phyloP scores from a whole-genome alignment of 2,329 filamentous ascomycete genomes.

The Arthrobotrys iridis region DNA sequence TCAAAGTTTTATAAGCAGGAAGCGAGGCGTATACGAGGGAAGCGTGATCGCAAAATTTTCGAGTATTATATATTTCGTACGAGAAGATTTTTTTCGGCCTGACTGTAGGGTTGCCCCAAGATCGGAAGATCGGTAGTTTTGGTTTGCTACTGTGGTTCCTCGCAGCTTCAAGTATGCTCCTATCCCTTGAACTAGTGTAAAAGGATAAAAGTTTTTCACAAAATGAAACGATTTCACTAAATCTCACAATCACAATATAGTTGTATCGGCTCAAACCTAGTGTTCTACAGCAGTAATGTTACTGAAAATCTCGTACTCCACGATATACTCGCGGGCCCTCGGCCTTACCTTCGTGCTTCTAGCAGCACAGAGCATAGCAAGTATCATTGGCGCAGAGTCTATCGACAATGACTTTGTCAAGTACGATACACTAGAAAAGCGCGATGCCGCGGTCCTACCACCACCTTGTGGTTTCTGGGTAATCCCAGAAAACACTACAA shows the following conservation, averaged over 20 bases:
- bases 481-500: slow-evolving; percentile 18
- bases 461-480: slow-evolving; percentile 23
- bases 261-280: background rate
- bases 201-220: background rate
- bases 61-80: too few relatives aligned
- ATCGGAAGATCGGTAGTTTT: too few relatives aligned
- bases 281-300: too few relatives aligned
- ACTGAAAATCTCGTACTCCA: background rate
- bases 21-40: too few relatives aligned
- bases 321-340: background rate
- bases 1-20: too few relatives aligned
- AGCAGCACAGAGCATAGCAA: background rate
- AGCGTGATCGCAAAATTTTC: too few relatives aligned
- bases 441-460: slow-evolving; percentile 7
- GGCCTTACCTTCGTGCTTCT: background rate
- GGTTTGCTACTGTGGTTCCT: too few relatives aligned
- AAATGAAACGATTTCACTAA: background rate
- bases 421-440: background rate
- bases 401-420: background rate
- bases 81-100: too few relatives aligned
- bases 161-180: too few relatives aligned
- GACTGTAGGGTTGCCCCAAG: too few relatives aligned
- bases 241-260: background rate
- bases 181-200: too few relatives aligned
- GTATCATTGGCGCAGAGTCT: background rate